Conservation (phyloP, 352 stramenopile genomes). For the Phytophthora nicotianae region DNA sequence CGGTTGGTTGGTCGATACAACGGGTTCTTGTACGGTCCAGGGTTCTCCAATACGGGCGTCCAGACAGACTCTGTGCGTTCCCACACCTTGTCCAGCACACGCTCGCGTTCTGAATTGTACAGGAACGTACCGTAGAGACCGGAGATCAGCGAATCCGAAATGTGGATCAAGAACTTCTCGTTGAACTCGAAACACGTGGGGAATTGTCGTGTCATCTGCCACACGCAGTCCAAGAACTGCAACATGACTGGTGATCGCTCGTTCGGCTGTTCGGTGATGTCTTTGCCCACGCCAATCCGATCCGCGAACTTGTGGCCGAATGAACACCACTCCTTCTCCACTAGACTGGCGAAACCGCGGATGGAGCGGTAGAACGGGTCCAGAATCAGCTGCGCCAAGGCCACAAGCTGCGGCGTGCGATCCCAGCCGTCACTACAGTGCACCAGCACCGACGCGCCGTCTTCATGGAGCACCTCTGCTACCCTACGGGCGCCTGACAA, state of each 20-base stretch:
- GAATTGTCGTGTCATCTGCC: slow-evolving; percentile 89
- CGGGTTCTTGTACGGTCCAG: slow-evolving; percentile 68
- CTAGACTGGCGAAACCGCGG: slow-evolving; percentile 77
- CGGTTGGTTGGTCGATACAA: slow-evolving; percentile 81
- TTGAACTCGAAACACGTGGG: slow-evolving; percentile 91
- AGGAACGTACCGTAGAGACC: slow-evolving; percentile 84
- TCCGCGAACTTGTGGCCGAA: slow-evolving; percentile 93
- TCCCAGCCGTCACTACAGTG: slow-evolving; percentile 91
- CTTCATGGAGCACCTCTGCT: slow-evolving; percentile 84
- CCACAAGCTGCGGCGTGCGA: slow-evolving; percentile 82
- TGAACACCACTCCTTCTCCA: slow-evolving; percentile 89
- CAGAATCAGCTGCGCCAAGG: slow-evolving; percentile 82
- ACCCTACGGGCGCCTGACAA: slow-evolving; percentile 72
- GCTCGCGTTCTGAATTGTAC: slow-evolving; percentile 86
- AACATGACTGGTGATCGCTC: slow-evolving; percentile 87
- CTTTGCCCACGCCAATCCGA: slow-evolving; percentile 80
- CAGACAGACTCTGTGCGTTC: slow-evolving; percentile 86
- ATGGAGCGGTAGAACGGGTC: slow-evolving; percentile 89
- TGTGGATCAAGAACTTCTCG: slow-evolving; percentile 83
- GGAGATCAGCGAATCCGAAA: slow-evolving; percentile 81
- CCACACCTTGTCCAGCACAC: slow-evolving; percentile 85
- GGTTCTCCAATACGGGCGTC: slow-evolving; percentile 79
- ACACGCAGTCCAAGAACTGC: slow-evolving; percentile 88
- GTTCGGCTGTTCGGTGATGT: slow-evolving; percentile 79
- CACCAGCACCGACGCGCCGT: slow-evolving; percentile 82